Conservation (phyloP, 495 filamentous ascomycete species). For the Xylaria grammica region DNA sequence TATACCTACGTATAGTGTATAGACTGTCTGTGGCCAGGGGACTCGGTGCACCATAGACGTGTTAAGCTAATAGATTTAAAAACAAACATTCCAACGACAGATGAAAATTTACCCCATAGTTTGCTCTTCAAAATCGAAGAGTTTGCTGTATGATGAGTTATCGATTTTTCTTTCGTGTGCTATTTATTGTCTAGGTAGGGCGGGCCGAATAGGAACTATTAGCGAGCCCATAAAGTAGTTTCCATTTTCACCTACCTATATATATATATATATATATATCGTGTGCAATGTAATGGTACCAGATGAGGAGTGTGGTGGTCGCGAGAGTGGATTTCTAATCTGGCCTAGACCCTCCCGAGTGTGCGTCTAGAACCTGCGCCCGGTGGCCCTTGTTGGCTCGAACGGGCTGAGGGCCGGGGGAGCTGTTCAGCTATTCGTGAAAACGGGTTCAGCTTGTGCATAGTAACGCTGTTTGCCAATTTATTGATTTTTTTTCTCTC, state of each 20-base stretch:
- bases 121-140: neutral
- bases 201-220: no score
- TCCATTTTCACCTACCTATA: no score
- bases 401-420: slow-evolving; percentile 12
- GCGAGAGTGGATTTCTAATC: no score
- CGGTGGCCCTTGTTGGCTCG: slow-evolving; percentile 1
- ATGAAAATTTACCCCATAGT: slow-evolving; percentile 5
- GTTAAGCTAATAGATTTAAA: neutral
- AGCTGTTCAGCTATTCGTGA: neutral
- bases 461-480: no score
- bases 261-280: no score
- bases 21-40: slow-evolving; percentile 12
- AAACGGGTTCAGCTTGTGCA: neutral
- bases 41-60: neutral
- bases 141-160: no score
- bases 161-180: no score
- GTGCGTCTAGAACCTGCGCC: slow-evolving; percentile 15
- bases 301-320: neutral
- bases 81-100: neutral
- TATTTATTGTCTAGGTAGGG: no score
- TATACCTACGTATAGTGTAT: neutral
- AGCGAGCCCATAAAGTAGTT: no score
- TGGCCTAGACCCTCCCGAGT: slow-evolving; percentile 2
- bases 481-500: neutral
- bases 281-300: neutral